phyloP scores from a whole-genome alignment of 495 filamentous ascomycete genomes.

The Penicillium fimorum region DNA sequence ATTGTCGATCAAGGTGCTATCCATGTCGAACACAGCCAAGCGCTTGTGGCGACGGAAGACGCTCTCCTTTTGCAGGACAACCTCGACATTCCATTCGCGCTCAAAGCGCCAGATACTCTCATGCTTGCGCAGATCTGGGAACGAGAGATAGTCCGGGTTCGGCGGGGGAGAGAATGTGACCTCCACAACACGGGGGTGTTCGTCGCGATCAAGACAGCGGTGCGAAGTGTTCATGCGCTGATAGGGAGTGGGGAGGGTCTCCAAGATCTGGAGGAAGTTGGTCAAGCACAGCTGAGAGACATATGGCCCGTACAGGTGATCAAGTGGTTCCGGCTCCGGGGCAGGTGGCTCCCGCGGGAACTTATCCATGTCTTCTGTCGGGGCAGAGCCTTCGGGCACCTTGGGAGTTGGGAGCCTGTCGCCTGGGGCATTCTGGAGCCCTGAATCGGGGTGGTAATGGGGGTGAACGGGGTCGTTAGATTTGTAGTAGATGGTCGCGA shows the following conservation, averaged over 20 bases:
- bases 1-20: conserved; percentile 91
- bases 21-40: conserved; percentile 95
- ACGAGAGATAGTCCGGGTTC: conserved; percentile 63
- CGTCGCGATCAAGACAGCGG: conserved; percentile 63
- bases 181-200: conserved; percentile 66
- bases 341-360: conserved; percentile 70
- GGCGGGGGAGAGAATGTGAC: conserved; percentile 67
- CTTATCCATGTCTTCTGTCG: conserved; percentile 63
- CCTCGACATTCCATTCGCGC: conserved; percentile 83
- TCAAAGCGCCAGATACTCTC: conserved; percentile 81
- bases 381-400: conserved; percentile 53
- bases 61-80: conserved; percentile 66
- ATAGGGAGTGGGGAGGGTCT: conserved; percentile 63
- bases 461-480: conserved; percentile 43
- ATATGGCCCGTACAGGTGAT: conserved; percentile 73
- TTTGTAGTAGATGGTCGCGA: conserved; percentile 51
- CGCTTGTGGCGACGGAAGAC: conserved; percentile 75
- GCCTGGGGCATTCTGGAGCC: conserved; percentile 23
- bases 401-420: conserved; percentile 40
- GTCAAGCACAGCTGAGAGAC: conserved; percentile 79
- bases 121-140: conserved; percentile 69
- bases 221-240: conserved; percentile 62
- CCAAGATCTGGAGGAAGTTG: conserved; percentile 74
- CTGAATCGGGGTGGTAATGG: conserved; percentile 43
- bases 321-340: conserved; percentile 62